Evolutionary conservation across 805 yeast genomes (phyloP).

Genomic region (Dipodascus geniculatus): DNA sequence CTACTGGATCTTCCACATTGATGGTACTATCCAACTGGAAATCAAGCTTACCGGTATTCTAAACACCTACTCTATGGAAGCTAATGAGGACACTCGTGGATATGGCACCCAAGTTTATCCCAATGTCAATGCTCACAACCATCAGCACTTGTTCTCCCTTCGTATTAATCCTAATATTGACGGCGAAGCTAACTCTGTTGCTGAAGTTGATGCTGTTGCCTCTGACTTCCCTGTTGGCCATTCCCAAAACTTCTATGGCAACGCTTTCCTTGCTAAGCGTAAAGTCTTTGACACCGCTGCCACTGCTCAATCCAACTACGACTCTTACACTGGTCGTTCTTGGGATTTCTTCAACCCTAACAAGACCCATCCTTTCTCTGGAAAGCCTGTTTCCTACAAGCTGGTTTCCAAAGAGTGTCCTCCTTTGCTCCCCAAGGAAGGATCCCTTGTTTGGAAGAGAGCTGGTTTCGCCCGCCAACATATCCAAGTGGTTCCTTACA

Average conservation of each 20-base stretch:
- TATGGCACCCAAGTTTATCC: slow-evolving; percentile 80
- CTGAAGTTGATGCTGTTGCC: slow-evolving; percentile 50
- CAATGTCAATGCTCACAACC: slow-evolving; percentile 73
- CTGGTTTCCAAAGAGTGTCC: slow-evolving; percentile 67
- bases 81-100: slow-evolving; percentile 56
- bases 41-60: slow-evolving; percentile 72
- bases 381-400: slow-evolving; percentile 66
- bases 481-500: slow-evolving; percentile 58
- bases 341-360: slow-evolving; percentile 45
- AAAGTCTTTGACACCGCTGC: slow-evolving; percentile 43
- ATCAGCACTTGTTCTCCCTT: slow-evolving; percentile 71
- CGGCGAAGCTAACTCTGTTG: slow-evolving; percentile 68
- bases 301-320: slow-evolving; percentile 52
- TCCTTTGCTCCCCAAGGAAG: slow-evolving; percentile 59
- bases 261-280: slow-evolving; percentile 57
- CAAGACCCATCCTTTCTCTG: slow-evolving; percentile 53
- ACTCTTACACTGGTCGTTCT: slow-evolving; percentile 52
- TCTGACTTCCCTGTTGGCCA: slow-evolving; percentile 53
- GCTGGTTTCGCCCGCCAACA: slow-evolving; percentile 70
- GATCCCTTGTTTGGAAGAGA: slow-evolving; percentile 65
- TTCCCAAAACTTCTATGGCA: slow-evolving; percentile 64
- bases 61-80: slow-evolving; percentile 56
- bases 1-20: slow-evolving; percentile 76
- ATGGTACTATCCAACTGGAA: slow-evolving; percentile 72
- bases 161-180: slow-evolving; percentile 74